Evolutionary conservation across 495 filamentous ascomycete genomes (phyloP).

Genomic region (Hyaloscypha variabilis): DNA sequence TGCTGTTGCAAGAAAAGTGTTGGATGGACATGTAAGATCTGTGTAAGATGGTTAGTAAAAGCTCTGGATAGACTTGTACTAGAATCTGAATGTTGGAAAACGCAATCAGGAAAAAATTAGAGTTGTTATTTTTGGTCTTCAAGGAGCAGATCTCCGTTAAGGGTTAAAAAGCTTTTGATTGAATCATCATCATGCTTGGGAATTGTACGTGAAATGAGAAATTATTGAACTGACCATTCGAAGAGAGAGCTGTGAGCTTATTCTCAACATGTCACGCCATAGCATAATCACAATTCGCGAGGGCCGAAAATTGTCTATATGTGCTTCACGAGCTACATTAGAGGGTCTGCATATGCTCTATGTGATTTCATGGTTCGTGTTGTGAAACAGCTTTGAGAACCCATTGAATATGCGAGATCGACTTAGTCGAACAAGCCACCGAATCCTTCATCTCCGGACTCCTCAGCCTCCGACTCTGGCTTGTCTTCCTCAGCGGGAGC

Average conservation of each 20-base stretch:
- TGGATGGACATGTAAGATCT: conserved; percentile 29
- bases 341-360: conserved; percentile 29
- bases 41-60: conserved; percentile 16
- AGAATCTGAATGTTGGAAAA: conserved; percentile 11
- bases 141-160: conserved; percentile 41
- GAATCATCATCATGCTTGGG: conserved; percentile 51
- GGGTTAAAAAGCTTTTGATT: conserved; percentile 65
- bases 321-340: conserved; percentile 24
- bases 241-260: not conserved
- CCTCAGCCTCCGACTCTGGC: conserved; percentile 63
- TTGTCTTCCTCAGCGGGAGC: conserved; percentile 54
- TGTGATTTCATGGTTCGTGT: conserved; percentile 24
- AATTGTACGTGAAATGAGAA: conserved; percentile 18
- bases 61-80: not conserved
- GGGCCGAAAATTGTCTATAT: conserved; percentile 11
- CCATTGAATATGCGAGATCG: conserved; percentile 25
- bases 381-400: conserved; percentile 18
- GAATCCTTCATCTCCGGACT: conserved; percentile 62
- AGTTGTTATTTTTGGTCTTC: conserved; percentile 61
- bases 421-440: conserved; percentile 67
- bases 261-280: not conserved
- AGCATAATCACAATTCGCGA: conserved; percentile 2
- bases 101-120: conserved; percentile 66
- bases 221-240: conserved; percentile 47
- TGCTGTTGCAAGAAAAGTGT: conserved; percentile 50